A percentile compares a stretch with the other conserved stretches of the same genome.
Conservation (phyloP, 495 filamentous ascomycete genomes). For the Penicillium soppii region DNA sequence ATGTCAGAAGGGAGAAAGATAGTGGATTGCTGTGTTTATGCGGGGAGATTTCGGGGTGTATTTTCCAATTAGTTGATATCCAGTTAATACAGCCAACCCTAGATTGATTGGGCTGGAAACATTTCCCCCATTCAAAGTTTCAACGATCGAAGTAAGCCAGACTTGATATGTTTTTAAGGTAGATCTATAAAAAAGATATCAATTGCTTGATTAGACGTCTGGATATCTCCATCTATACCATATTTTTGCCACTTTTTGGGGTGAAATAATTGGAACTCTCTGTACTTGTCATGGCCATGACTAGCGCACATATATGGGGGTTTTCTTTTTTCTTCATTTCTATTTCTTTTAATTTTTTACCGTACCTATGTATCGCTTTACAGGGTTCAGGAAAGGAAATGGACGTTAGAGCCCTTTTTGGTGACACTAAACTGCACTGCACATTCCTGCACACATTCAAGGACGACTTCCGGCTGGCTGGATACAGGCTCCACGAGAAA, state of each 20-base stretch:
- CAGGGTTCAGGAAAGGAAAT: slow-evolving; percentile 5
- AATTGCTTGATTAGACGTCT: slow-evolving; percentile 23
- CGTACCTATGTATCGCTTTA: too few relatives aligned
- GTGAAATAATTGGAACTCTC: too few relatives aligned
- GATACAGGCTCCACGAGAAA: slow-evolving; percentile 16
- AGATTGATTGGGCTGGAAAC: slow-evolving; percentile 25
- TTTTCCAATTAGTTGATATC: slow-evolving; percentile 15
- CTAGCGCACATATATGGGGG: neutral
- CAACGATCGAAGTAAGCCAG: slow-evolving; percentile 13
- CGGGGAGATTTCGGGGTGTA: slow-evolving; percentile 22
- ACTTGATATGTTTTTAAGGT: too few relatives aligned
- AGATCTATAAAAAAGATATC: slow-evolving; percentile 10
- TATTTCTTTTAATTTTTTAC: neutral
- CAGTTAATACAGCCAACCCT: slow-evolving; percentile 9
- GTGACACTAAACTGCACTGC: slow-evolving; percentile 22
- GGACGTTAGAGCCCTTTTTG: slow-evolving; percentile 13
- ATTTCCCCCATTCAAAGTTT: slow-evolving; percentile 14
- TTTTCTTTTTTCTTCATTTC: neutral
- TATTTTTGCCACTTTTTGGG: neutral
- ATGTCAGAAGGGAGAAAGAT: slow-evolving; percentile 12
- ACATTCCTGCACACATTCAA: slow-evolving; percentile 11
- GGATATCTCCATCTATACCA: neutral
- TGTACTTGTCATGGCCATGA: neutral
- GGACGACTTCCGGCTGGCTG: slow-evolving; percentile 16
- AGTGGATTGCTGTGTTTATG: slow-evolving; percentile 11